Evolutionary conservation across 1,139 yeast genomes (phyloP), one percentile per base, ranked within the genome.

Genomic region (Wickerhamomyces sp.): DNA sequence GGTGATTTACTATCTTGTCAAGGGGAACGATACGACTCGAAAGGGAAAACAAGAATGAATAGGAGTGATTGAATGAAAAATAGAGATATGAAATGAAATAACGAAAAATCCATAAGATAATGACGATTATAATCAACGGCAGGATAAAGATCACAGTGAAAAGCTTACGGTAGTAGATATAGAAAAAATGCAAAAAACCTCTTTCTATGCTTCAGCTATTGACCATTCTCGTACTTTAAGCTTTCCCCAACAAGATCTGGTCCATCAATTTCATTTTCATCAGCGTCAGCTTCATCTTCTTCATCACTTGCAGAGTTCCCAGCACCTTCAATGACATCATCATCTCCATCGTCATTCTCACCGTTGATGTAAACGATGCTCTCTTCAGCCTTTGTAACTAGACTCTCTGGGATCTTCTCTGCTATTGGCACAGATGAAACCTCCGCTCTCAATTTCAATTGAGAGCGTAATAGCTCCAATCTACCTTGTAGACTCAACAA

Each of bases 401-500:
- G 26, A n/a, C 22, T 26, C n/a, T 28, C 36, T 23, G 32, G 41
- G 3, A 30, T 33, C 14, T 42, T 37, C 15, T 44, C 46, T 7
- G 31, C 35, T 2, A 24, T 42, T 2, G 38, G 41, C 14, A 37
- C 41, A 12, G 29, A 39, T 7, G 57, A 41, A 18, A 78, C 62
- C 39, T 78, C 86, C 25, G 70, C 64, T 51, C 93, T 77, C 45
- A 87, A 62, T 35, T 72, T 75, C 37, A 81, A 68, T 57, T 87
- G 96, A 19, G 88, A 81, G 45, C 75, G 71, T 31, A 89, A 66
- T 65, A 91, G 71, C 45, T 78, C 82, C 41, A 91, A 64, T 46
- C 94, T 76, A 33, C 96, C 96, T 56, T 89, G 94, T 33, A 91
- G 69, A 31, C 93, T 86, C 40, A 89, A 64, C 33, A 89, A 66